These are phyloP conservation scores for Sporobolus alterniflorus DNA, from an alignment of 202 grass and related monocot genomes.

Conservation along the genomic window DNA sequence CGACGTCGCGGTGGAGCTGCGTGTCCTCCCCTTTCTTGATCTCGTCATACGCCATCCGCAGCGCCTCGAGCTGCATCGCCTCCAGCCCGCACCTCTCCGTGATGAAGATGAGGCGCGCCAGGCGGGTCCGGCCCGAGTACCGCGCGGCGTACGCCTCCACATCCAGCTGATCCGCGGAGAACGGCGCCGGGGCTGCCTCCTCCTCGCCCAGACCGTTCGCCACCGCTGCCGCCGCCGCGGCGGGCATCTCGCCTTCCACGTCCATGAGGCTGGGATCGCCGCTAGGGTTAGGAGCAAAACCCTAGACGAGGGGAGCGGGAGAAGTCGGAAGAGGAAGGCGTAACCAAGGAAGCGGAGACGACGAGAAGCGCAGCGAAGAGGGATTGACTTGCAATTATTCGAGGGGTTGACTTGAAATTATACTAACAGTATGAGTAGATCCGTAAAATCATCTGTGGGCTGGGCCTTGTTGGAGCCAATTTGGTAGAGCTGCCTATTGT, in stretches of 20 bases:
- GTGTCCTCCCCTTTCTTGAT: slow-evolving; percentile 75
- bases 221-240: slow-evolving; percentile 46
- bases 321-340: neutral
- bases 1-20: slow-evolving; percentile 60
- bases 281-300: slow-evolving; percentile 54
- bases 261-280: slow-evolving; percentile 55
- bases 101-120: slow-evolving; percentile 79
- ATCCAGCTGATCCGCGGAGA: slow-evolving; percentile 81
- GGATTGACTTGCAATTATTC: slow-evolving; percentile 1
- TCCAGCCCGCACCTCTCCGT: slow-evolving; percentile 68
- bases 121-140: slow-evolving; percentile 76
- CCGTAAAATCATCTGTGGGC: neutral
- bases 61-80: slow-evolving; percentile 73
- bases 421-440: slow-evolving; percentile 10
- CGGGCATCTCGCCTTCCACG: slow-evolving; percentile 64
- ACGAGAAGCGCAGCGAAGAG: neutral
- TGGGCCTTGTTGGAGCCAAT: neutral
- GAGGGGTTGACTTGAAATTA: slow-evolving; percentile 9
- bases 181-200: slow-evolving; percentile 43
- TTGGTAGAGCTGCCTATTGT: too few species aligned
- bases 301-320: slow-evolving; percentile 34
- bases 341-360: neutral
- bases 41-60: slow-evolving; percentile 91
- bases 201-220: slow-evolving; percentile 52
- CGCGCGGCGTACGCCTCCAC: slow-evolving; percentile 92